phyloP scores from a whole-genome alignment of 345 rosid genomes.

The Murraya paniculata region DNA sequence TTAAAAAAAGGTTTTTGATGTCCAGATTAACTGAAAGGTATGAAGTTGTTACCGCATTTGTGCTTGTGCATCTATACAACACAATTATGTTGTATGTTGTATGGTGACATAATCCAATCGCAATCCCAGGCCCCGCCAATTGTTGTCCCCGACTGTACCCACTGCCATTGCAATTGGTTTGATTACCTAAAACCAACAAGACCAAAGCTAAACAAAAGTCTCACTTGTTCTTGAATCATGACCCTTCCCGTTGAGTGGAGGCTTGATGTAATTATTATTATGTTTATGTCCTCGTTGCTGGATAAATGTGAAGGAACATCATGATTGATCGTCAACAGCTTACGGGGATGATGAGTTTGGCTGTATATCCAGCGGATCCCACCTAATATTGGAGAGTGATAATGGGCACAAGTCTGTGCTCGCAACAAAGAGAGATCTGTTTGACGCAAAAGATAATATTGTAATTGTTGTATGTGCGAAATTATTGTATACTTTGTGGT shows the following conservation, averaged over 20 bases:
- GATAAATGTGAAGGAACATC: neutral
- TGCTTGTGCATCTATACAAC: neutral
- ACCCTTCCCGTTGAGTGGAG: neutral
- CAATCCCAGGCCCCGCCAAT: no score
- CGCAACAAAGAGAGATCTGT: neutral
- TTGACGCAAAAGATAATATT: no score
- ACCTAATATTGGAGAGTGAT: neutral
- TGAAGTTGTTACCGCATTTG: neutral
- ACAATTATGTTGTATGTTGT: neutral
- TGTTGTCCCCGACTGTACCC: neutral
- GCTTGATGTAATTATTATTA: neutral
- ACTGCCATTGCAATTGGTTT: neutral
- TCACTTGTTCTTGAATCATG: neutral
- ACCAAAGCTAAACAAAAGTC: neutral
- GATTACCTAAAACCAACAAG: neutral
- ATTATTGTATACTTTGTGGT: no score
- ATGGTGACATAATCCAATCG: neutral
- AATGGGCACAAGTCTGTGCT: neutral
- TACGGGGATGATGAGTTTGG: neutral
- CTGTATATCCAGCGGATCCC: neutral
- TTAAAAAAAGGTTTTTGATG: constrained; percentile 20
- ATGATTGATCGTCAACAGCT: neutral
- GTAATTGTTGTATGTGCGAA: no score
- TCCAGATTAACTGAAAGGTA: neutral
- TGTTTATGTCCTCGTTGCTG: neutral